These are phyloP conservation scores for Xerocomus spinulosus DNA, from an alignment of 768 basidiomycete genomes.

Conservation along the genomic window DNA sequence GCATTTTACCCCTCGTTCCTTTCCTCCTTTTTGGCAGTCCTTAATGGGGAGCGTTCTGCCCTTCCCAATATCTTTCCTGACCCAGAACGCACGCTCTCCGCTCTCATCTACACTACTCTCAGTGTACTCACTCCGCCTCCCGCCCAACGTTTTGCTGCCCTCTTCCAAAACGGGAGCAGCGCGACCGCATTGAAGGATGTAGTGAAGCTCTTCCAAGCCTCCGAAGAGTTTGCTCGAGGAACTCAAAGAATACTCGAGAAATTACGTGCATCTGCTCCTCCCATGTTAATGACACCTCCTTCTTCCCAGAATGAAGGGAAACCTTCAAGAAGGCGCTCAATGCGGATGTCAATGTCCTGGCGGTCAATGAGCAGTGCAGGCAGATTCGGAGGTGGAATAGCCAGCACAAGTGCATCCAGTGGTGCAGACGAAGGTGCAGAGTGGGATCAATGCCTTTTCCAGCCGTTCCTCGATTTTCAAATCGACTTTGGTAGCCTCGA, in stretches of 20 bases:
- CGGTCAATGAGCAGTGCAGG: conserved; percentile 35
- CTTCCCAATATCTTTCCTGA: conserved; percentile 88
- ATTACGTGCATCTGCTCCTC: conserved; percentile 38
- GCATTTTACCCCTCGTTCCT: conserved; percentile 77
- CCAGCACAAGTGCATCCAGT: conserved; percentile 3
- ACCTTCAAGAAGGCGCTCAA: conserved; percentile 50
- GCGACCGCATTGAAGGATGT: conserved; percentile 62
- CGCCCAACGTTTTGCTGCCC: conserved; percentile 67
- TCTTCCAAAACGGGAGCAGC: conserved; percentile 58
- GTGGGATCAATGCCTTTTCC: conserved; percentile 92
- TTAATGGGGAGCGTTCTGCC: conserved; percentile 66
- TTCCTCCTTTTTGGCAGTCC: conserved; percentile 54
- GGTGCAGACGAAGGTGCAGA: conserved; percentile 34
- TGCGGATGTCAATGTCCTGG: conserved; percentile 64
- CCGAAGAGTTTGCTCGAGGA: conserved; percentile 76
- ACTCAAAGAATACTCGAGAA: conserved; percentile 79
- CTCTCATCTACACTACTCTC: conserved; percentile 78
- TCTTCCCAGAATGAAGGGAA: conserved; percentile 21
- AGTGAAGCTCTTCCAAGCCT: conserved; percentile 64
- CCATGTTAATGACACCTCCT: conserved; percentile 16
- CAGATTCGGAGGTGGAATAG: conserved; percentile 13
- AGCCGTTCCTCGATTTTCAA: conserved; percentile 91
- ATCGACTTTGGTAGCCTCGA: conserved; percentile 80
- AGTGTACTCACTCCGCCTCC: conserved; percentile 79
- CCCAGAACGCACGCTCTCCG: conserved; percentile 68